Evolutionary conservation across 805 yeast species (phyloP).

Genomic region (Lipomyces starkeyi): DNA sequence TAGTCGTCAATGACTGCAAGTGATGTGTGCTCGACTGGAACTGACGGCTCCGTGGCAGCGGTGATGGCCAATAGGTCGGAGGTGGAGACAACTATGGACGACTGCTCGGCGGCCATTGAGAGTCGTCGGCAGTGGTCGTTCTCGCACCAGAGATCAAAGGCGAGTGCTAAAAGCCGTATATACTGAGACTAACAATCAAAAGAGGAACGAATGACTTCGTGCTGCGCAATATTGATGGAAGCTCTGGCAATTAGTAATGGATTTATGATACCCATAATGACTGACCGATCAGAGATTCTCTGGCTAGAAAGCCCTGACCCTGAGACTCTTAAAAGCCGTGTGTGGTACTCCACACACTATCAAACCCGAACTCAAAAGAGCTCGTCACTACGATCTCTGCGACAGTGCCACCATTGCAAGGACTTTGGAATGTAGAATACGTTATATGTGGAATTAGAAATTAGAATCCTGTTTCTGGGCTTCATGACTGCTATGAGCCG

Average conservation of each 20-base stretch:
- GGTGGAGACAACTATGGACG: conserved; percentile 11
- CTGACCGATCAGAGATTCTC: too few relatives aligned
- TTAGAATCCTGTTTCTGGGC: too few relatives aligned
- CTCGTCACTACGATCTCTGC: too few relatives aligned
- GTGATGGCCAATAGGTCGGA: conserved; percentile 21
- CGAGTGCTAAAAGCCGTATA: background rate
- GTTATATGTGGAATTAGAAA: too few relatives aligned
- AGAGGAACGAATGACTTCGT: background rate
- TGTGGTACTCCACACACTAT: too few relatives aligned
- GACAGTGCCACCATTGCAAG: too few relatives aligned
- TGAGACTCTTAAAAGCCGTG: too few relatives aligned
- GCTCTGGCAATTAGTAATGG: background rate
- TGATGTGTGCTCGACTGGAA: conserved; percentile 19
- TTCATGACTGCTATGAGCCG: too few relatives aligned
- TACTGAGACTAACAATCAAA: background rate
- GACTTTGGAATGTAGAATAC: too few relatives aligned
- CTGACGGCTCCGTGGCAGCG: conserved; percentile 27
- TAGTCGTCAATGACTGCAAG: conserved; percentile 33
- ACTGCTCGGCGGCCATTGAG: conserved; percentile 25
- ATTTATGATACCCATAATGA: background rate
- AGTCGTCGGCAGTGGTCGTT: conserved; percentile 6
- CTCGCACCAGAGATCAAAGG: conserved; percentile 12
- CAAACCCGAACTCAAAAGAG: too few relatives aligned
- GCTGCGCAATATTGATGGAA: background rate
- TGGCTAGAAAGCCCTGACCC: too few relatives aligned